Evolutionary conservation across 2,329 filamentous ascomycete genomes (phyloP), one percentile per base, ranked within the genome.

Genomic region (Emergomyces pasteurianus): DNA sequence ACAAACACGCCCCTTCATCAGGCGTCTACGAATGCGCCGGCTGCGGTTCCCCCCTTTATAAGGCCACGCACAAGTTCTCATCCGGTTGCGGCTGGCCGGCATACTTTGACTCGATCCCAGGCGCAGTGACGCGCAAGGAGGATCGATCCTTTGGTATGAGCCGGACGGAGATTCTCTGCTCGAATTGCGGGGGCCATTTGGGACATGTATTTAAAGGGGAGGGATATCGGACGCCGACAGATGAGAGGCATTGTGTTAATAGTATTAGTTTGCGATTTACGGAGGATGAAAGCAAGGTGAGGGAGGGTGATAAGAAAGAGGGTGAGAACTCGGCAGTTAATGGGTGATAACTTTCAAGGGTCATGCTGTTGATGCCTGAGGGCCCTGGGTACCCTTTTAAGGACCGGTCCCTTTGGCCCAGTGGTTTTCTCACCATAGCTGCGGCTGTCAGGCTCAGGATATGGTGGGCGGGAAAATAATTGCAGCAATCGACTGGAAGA

Each of bases 181-280:
- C 85, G 65, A 96, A 95, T 73, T 99, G 94, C 72, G 95, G 94
- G 28, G 94, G 94, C 1, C 90, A 95, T 75, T 73, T 95, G 63
- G 90, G 90, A 31, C 90, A 95, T 79, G 90, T 95, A 18, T 95
- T 95, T 74, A 92, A 94, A 79, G 90, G 90, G 14, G 90, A 95
- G 75, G 87, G 89, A 23, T 92, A 86, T 70, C 70, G 80, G 9
- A 95, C 88, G 26, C 91, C 94, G 5, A 97, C 92, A 23, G 88
- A 99, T 73, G 94, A 99, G 83, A 83, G 94, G 63, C 94, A 99
- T 78, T 99, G 94, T 71, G 94, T 99, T 62, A 99, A 97, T 73
- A 94, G 90, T 70, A 78, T 97, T 59, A 95, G 89, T 72, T 78
- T 97, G 75, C 94, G 86, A 68, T 97, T 99, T 71, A 82, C 79